Evolutionary conservation across 75 land plant genomes (phyloP).

Genomic region (Isoetes taiwanensis): DNA sequence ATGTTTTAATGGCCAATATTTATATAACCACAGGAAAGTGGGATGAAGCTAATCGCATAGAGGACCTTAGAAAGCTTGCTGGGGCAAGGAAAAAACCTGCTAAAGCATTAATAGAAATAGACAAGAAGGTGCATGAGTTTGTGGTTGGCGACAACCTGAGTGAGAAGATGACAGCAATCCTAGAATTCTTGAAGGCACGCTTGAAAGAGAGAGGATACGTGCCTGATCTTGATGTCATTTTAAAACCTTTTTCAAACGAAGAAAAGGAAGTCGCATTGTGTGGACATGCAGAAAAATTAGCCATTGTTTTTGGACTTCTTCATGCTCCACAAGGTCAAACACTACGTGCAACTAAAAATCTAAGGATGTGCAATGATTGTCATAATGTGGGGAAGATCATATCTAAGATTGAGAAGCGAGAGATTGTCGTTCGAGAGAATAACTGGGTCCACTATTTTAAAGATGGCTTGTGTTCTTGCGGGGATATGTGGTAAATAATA

Average conservation of each 20-base stretch:
- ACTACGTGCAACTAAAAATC: constrained; percentile 30
- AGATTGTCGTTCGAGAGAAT: constrained; percentile 35
- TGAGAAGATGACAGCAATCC: constrained; percentile 25
- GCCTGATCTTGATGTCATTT: constrained; percentile 24
- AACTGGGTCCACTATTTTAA: constrained; percentile 34
- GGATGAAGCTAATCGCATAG: constrained; percentile 16
- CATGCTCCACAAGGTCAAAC: constrained; percentile 18
- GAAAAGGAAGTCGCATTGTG: constrained; percentile 37
- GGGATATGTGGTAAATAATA: constrained; percentile 34
- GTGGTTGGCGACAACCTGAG: constrained; percentile 29
- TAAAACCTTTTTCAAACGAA: constrained; percentile 38
- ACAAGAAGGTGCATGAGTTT: constrained; percentile 33
- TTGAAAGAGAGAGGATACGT: constrained; percentile 37
- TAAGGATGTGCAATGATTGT: constrained; percentile 35
- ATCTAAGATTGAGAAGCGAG: constrained; percentile 22
- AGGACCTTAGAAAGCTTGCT: constrained; percentile 5
- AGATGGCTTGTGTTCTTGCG: constrained; percentile 39
- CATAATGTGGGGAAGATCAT: constrained; percentile 40
- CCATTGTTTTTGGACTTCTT: constrained; percentile 39
- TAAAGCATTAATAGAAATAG: constrained; percentile 40
- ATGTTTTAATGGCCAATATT: constrained; percentile 32
- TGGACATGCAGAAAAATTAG: constrained; percentile 38
- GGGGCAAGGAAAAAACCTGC: constrained; percentile 43
- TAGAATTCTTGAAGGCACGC: constrained; percentile 23
- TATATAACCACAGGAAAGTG: constrained; percentile 38